Evolutionary conservation across 257 asterid species (phyloP), one percentile per base, ranked within the genome.

Genomic region (Solanum ossicruentum): DNA sequence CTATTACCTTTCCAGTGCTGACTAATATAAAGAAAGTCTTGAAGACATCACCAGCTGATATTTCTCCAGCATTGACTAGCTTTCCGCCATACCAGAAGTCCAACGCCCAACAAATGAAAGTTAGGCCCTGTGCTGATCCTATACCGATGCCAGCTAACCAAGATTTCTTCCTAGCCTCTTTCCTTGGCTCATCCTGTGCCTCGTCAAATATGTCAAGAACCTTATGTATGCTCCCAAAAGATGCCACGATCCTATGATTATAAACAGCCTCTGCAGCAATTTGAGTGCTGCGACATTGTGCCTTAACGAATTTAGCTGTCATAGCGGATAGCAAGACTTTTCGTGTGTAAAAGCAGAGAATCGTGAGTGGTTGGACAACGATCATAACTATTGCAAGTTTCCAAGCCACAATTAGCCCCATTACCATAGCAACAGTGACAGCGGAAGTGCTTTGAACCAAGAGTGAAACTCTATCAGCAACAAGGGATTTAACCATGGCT

Each of bases 71-170:
- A 80, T 87, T 83, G 1, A 95, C 95, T 13, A 95, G 28, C 60
- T 70, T 93, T 11, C 98, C 98, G 20, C 98, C 98, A 80, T 92
- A 93, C 98, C 98, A 95, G 26, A 95, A 93, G 54, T 95, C 98
- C 58, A 95, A 87, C 16, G 98, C 98, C 98, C 98, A 93, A 83
- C 97, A 89, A 43, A 95, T 93, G 83, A 93, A 93, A 8, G 94
- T 93, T 23, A 95, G 86, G n/a, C 98, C 97, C 23, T 95, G 98
- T 66, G 98, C 98, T 32, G 97, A 95, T n/a, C 98, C 98, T 15
- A 95, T 95, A 9, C 98, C 98, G 2, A 91, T 83, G 36, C 98
- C 98, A 0, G 98, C 98, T 2, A 95, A 89, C 92, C 93, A 93
- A 11, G 98, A 88, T 78, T 95, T 95, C 91, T 90, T 93, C 18